Evolutionary conservation across 257 asterid genomes (phyloP), one percentile per base, ranked within the genome.

Genomic region (Jacaranda copaia): DNA sequence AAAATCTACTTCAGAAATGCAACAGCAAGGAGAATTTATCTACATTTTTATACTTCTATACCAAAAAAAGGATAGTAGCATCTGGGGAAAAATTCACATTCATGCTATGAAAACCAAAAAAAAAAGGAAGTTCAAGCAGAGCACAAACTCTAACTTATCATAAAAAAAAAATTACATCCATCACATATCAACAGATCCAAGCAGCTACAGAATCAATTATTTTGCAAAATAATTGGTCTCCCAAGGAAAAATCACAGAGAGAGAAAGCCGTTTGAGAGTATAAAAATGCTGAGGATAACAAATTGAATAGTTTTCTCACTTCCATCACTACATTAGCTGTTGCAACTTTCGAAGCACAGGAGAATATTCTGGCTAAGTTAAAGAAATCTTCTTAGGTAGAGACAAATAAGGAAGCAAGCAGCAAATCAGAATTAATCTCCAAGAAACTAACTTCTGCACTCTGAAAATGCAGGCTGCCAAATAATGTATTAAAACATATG

Each of bases 181-280:
- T 36, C 65, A 35, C 12, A 12, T 36, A 36, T 19, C 51, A 19
- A 40, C 55, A 59, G 49, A 70, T 64, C 52, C 55, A 77, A 77
- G 69, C 62, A 77, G 62, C 40, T 15, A 72, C 45, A 19, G 20
- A 63, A 38, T 55, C 49, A 46, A 62, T 32, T 53, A 58, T 49
- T 60, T 39, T 19, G 38, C 46, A 12, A 68, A 49, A 49, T 49
- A 13, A 13, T 8, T 36, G 12, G 55, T 59, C 51, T 39, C 39
- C 59, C 8, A 25, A 66, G 8, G n/a, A 52, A 15, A 38, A 64
- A 46, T 49, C 51, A 35, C 49, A 46, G 46, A 73, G 15, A 66
- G 49, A 35, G 56, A 56, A 39, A 35, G 57, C 18, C 3, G 49
- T n/a, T 9, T 35, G 51, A 65, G 57, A 71, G 1, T 48, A 10